Evolutionary conservation across 2,329 filamentous ascomycete species (phyloP), one percentile per base, ranked within the genome.

Genomic region (Colletotrichum sp.): DNA sequence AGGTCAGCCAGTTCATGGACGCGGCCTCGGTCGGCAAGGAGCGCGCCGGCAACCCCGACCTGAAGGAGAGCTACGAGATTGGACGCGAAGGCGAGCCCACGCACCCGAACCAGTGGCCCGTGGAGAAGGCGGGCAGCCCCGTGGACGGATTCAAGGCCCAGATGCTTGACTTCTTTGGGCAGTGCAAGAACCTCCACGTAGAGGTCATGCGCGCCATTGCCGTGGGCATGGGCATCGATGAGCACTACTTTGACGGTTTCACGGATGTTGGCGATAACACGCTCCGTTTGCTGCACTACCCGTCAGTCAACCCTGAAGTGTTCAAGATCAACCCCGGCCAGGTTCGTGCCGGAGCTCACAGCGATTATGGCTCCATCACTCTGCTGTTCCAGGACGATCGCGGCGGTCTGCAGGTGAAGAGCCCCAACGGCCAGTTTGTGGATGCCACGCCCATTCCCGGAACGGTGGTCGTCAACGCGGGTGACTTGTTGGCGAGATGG

Each of bases 381-480:
- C 83, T 93, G 59, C 85, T 93, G 18, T 93, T 93, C 85, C 91
- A 93, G 82, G 92, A 93, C 79, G 81, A 83, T 59, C 83, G 87
- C 8, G 90, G 90, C 10, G 90, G 90, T 0, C 80, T 92, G 68
- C 90, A 92, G 82, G 89, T 90, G 24, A 90, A 92, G 80, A 94
- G 92, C 65, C 95, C 95, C 0, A 93, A 91, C 55, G 95, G 95
- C 3, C 91, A 89, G 0, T 98, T 96, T 81, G 92, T 98, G 52
- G 92, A 98, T 81, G 96, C 95, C 2, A 95, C 91, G 8, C 96
- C 96, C 0, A 96, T 98, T 76, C 88, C 92, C 44, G 93, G 92
- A 71, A 96, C 95, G 0, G 93, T 97, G 55, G 95, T 98, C 13
- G 91, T 98, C 78, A 98, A 98, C 81, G 96, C 96, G 0, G 96